Evolutionary conservation across 1,139 yeast species (phyloP), one percentile per base, ranked within the genome.

Genomic region (Suhomyces guaymorum): DNA sequence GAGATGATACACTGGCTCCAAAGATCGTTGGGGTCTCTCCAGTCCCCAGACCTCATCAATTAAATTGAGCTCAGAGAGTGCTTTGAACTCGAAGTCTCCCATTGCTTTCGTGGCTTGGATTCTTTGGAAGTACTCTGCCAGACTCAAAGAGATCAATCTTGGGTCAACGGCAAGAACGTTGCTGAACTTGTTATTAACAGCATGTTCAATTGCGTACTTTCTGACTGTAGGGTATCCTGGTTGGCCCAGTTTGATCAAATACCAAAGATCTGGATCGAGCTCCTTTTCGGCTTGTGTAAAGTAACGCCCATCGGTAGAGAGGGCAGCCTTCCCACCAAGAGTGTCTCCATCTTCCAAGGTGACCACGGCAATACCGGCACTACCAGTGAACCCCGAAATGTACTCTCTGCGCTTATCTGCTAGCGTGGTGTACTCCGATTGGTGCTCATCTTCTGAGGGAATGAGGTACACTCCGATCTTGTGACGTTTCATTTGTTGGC

Each of bases 361-460:
- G 7, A 77, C 63, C 9, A 77, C 62, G 2, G 78, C 79, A 15
- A 75, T 55, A 8, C 82, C 82, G 7, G 81, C 77, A 48, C 79
- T 72, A 1, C 82, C 82, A 2, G 78, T 71, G 45, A 77, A 77
- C 0, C 78, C 82, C 12, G 72, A 55, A 11, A 77, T 63, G 43
- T 47, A 77, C 42, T 66, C 77, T 37, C 81, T 57, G 34, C 81
- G 59, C 35, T 66, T 73, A 40, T 77, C 82, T 2, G 76, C 66
- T 12, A 61, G 52, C 0, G 80, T 67, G 1, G 80, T 73, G 43
- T 74, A 69, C 42, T 77, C 82, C 10, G 77, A 68, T 43, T 71
- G 79, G 48, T 77, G 82, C 41, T 75, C 80, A 49, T 77, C 82
- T 47, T 74, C 81, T n/a, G 78, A 70, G 2, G 82, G 81, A 6